These are phyloP conservation scores for Alternaria sp. DNA, from an alignment of 2,329 filamentous ascomycete species.

Conservation along the genomic window DNA sequence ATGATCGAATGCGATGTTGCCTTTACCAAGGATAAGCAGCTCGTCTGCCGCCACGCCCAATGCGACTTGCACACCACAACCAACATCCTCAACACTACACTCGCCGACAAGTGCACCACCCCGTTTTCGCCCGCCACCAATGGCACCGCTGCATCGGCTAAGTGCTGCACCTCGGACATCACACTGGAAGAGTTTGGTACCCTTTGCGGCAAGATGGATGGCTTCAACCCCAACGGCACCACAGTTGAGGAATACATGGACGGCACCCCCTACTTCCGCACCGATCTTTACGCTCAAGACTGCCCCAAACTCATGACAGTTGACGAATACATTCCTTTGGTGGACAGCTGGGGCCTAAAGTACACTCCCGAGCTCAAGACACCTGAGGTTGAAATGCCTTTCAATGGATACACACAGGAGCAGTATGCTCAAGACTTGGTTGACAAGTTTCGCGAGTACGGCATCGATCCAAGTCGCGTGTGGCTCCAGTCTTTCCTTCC, in stretches of 20 bases:
- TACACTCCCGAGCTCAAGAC: slow-evolving; percentile 66
- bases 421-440: slow-evolving; percentile 71
- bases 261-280: slow-evolving; percentile 69
- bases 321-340: slow-evolving; percentile 69
- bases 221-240: slow-evolving; percentile 69
- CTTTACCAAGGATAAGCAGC: slow-evolving; percentile 50
- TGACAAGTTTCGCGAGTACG: slow-evolving; percentile 50
- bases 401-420: slow-evolving; percentile 71
- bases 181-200: slow-evolving; percentile 72
- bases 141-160: slow-evolving; percentile 62
- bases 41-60: slow-evolving; percentile 51
- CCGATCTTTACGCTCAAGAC: slow-evolving; percentile 68
- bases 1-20: slow-evolving; percentile 52
- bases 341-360: slow-evolving; percentile 66
- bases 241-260: slow-evolving; percentile 66
- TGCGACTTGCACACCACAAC: slow-evolving; percentile 53
- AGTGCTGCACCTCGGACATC: slow-evolving; percentile 77
- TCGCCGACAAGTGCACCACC: slow-evolving; percentile 50
- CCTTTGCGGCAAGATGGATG: slow-evolving; percentile 71
- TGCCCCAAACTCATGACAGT: slow-evolving; percentile 71
- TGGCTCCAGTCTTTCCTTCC: slow-evolving; percentile 72
- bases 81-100: slow-evolving; percentile 48
- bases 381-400: slow-evolving; percentile 75
- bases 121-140: slow-evolving; percentile 47
- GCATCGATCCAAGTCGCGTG: slow-evolving; percentile 52